phyloP scores from a whole-genome alignment of 805 yeast species.

The Teunomyces pallodes region DNA sequence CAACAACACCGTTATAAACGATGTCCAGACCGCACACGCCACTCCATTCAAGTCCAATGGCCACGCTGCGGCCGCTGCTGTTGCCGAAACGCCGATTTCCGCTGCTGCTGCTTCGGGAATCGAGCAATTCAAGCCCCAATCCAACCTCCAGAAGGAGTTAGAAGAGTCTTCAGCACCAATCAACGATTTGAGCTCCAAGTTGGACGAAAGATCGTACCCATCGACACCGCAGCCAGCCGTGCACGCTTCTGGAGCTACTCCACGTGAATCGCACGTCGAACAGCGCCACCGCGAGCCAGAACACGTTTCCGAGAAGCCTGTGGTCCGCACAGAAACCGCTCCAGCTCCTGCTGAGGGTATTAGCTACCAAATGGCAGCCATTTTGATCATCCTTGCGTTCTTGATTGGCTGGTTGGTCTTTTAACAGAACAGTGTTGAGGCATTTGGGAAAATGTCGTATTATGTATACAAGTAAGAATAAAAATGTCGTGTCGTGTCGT shows the following conservation, averaged over 20 bases:
- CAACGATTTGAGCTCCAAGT: constrained; percentile 42
- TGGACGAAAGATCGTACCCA: constrained; percentile 36
- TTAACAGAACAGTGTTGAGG: constrained; percentile 22
- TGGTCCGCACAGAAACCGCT: background rate
- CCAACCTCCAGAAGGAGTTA: constrained; percentile 29
- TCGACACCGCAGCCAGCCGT: constrained; percentile 8
- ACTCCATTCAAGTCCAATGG: constrained; percentile 9
- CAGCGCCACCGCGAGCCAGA: background rate
- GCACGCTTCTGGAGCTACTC: constrained; percentile 2
- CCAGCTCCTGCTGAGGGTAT: constrained; percentile 45
- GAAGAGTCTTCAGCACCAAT: constrained; percentile 41
- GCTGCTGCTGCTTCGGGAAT: constrained; percentile 11
- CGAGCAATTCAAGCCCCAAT: constrained; percentile 1
- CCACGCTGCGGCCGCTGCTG: constrained; percentile 11
- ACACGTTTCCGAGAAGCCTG: background rate
- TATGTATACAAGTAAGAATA: too few relatives aligned
- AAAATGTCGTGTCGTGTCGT: too few relatives aligned
- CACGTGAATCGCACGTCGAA: constrained; percentile 1
- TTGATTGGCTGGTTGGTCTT: constrained; percentile 72
- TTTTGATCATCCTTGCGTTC: constrained; percentile 49
- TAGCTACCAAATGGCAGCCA: constrained; percentile 52
- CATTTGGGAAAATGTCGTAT: too few relatives aligned
- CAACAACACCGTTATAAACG: constrained; percentile 10
- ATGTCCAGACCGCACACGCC: constrained; percentile 11
- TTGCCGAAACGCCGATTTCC: constrained; percentile 11